Evolutionary conservation across 2,329 filamentous ascomycete species (phyloP).

Genomic region (Verticillium tricorpus): DNA sequence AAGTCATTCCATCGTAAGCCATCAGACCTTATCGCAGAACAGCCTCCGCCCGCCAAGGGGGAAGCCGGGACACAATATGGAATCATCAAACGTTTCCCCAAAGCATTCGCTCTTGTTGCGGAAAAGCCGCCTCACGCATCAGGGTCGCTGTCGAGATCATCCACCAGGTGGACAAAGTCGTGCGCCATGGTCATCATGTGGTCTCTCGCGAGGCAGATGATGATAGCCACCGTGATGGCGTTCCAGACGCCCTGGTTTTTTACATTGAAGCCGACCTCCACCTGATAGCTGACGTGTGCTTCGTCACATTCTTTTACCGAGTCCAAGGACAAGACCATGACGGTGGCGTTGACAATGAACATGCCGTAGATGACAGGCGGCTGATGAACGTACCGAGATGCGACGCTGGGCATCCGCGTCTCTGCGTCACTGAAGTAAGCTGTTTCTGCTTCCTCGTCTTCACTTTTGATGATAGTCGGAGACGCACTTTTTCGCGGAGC

Average conservation of each 20-base stretch:
- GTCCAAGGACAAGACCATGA: slow-evolving; percentile 35
- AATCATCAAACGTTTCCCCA: too few species aligned
- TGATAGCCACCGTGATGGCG: slow-evolving; percentile 35
- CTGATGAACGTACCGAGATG: not conserved
- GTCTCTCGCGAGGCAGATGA: slow-evolving; percentile 34
- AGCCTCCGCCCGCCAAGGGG: not conserved
- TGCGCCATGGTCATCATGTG: slow-evolving; percentile 27
- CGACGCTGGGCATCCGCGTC: not conserved
- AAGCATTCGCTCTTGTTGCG: too few species aligned
- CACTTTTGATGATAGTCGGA: not conserved
- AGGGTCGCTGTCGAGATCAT: slow-evolving; percentile 29
- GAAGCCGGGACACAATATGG: too few species aligned
- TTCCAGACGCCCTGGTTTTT: slow-evolving; percentile 39
- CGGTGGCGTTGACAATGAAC: slow-evolving; percentile 33
- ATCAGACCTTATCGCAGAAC: not conserved
- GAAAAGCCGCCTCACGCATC: slow-evolving; percentile 21
- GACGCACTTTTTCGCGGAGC: not conserved
- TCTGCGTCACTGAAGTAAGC: not conserved
- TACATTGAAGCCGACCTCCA: slow-evolving; percentile 34
- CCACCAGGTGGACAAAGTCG: slow-evolving; percentile 28
- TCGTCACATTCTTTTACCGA: slow-evolving; percentile 26
- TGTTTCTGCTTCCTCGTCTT: not conserved
- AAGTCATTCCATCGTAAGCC: not conserved
- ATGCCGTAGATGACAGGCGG: slow-evolving; percentile 39
- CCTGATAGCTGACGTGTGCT: slow-evolving; percentile 36